Evolutionary conservation across 139 green algal species (phyloP), one percentile per base, ranked within the genome.

Genomic region (Penium margaritaceum): DNA sequence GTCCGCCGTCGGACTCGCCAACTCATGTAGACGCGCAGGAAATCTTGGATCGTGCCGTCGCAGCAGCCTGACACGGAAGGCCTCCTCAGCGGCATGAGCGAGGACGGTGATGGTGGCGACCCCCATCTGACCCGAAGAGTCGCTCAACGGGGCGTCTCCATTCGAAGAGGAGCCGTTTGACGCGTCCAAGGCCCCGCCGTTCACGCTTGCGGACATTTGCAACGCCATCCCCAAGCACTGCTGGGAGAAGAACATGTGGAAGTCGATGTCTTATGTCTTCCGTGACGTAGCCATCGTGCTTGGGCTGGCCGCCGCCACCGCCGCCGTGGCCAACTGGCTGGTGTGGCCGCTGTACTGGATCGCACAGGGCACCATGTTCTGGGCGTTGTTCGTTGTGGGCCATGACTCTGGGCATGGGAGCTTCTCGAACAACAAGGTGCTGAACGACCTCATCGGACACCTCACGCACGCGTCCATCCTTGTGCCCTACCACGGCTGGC

Each of bases 281-380:
- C 63, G 88, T 30, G 91, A 97, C 54, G 86, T 97, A 0, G 90
- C 76, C 38, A 80, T 97, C 15, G 91, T 97, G 15, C 72, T 80
- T 33, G 91, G 82, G 3, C 77, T 97, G 12, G 91, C 91, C 24
- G 81, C 70, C 27, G 87, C 57, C 1, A 91, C 91, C 4, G 85
- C 79, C 63, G 54, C 81, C 12, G 24, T 90, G 0, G 85, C 91
- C 83, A 57, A 63, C 82, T 89, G 87, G 86, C 88, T 83, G 83
- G 54, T 84, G 19, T 97, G 92, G 92, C 92, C 92, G 1, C 47
- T 93, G 2, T 97, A 97, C 87, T 97, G 91, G 91, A 32, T 96
- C 27, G 91, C 91, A 2, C 91, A 96, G 81, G 91, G 91, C 41
- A 97, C 92, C 82, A 97, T 97, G 92, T 97, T 97, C 85, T 97